Evolutionary conservation across 1,139 yeast genomes (phyloP), one percentile per base, ranked within the genome.

Genomic region (Candida sanyaensis): DNA sequence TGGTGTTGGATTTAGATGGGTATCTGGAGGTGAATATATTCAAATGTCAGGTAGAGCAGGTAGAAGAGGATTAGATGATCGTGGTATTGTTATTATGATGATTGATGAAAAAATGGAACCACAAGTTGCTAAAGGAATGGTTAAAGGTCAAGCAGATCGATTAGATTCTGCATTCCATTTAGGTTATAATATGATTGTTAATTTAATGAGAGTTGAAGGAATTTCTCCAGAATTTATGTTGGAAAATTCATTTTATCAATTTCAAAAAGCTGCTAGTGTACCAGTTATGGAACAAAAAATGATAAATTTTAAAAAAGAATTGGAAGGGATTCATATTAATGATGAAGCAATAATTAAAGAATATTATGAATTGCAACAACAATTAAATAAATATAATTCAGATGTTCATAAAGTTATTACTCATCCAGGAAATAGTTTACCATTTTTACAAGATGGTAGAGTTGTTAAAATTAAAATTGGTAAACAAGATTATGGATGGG

Each of bases 31-130:
- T 73, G 99, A 95, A 70, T 95, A 93, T 68, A 95, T 93, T 60
- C 99, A 95, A 72, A 93, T 93, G 99, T 89, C 97, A 38, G 99
- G 99, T 54, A 86, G 99, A 72, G 99, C 99, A 13, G 99, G 99
- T 61, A 92, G 99, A 78, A 88, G 99, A 79, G 99, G 99, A 61
- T 80, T 95, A 56, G 99, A 95, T 78, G 97, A 93, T 64, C 86
- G 98, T 64, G 99, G 99, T 71, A 92, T 93, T 65, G 99, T 95
- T 47, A 93, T 95, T 59, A 88, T 95, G 88, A 95, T 95, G 99
- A 91, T 93, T 66, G 98, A 93, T 66, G 98, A 93, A 65, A n/a
- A 92, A 63, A 95, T 95, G 99, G 99, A 95, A 66, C 99, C 99
- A 5, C 96, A 91, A 59, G 96, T 93, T 36, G 99, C 99, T 17